Evolutionary conservation across 352 stramenopile species (phyloP).

Genomic region (Globisporangium nagaii): DNA sequence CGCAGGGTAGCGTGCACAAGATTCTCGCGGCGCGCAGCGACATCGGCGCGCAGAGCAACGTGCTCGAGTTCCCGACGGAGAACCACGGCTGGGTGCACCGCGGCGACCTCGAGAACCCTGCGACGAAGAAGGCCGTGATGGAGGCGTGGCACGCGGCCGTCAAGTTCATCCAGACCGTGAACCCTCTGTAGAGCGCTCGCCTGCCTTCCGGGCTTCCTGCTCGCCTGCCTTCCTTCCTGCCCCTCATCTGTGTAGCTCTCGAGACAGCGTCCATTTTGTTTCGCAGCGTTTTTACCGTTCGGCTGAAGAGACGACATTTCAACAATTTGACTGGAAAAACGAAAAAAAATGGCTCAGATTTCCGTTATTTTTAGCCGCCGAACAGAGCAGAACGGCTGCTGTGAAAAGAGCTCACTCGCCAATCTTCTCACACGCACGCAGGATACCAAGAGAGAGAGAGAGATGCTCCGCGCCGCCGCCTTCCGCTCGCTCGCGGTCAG

Average conservation of each 20-base stretch:
- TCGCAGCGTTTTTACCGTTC: too few species aligned
- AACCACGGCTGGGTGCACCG: slow-evolving; percentile 84
- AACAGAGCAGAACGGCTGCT: neutral
- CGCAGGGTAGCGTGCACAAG: slow-evolving; percentile 64
- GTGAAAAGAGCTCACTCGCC: neutral
- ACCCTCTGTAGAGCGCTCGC: slow-evolving; percentile 22
- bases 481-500: slow-evolving; percentile 9
- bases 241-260: too few species aligned
- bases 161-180: slow-evolving; percentile 59
- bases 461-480: slow-evolving; percentile 8
- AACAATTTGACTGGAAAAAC: neutral
- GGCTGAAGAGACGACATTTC: too few species aligned
- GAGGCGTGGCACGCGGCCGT: slow-evolving; percentile 53
- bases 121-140: slow-evolving; percentile 56
- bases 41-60: slow-evolving; percentile 46
- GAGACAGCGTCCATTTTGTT: too few species aligned
- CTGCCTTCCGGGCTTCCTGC: neutral
- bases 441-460: neutral
- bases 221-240: too few species aligned
- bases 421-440: neutral
- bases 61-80: slow-evolving; percentile 62
- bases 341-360: neutral
- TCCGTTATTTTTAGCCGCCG: too few species aligned
- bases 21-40: slow-evolving; percentile 52
- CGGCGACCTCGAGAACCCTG: slow-evolving; percentile 63